A percentile compares a stretch with the other conserved stretches of the same genome.
These are phyloP conservation scores for Entonaema liquescens DNA, from an alignment of 495 filamentous ascomycete genomes.

Conservation along the genomic window DNA sequence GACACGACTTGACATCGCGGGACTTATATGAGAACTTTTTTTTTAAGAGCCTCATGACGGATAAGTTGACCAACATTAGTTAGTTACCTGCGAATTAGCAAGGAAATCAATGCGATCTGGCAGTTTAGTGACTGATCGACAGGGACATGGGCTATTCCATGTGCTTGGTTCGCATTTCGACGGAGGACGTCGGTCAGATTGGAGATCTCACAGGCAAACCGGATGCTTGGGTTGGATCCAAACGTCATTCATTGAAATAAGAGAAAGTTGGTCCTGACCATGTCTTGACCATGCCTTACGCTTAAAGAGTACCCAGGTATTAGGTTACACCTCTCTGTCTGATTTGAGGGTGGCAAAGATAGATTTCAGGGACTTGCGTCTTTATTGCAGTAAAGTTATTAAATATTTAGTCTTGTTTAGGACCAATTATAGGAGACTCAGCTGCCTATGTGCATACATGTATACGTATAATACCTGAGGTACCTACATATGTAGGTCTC, in stretches of 20 bases:
- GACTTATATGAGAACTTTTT: not conserved
- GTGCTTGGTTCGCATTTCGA: conserved; percentile 27
- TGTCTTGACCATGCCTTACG: not conserved
- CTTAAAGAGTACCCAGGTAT: not conserved
- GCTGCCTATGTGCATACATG: not conserved
- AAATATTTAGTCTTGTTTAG: not conserved
- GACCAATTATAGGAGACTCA: conserved; percentile 17
- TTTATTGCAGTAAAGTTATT: not conserved
- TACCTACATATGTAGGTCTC: not conserved
- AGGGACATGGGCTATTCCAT: conserved; percentile 33
- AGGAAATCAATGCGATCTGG: conserved; percentile 4
- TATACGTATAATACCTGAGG: not conserved
- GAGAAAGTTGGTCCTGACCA: not conserved
- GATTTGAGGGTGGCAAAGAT: conserved; percentile 15
- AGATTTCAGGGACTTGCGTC: conserved; percentile 3
- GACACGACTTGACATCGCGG: not conserved
- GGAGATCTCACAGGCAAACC: conserved; percentile 3
- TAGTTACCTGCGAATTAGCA: not conserved
- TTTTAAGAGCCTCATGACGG: conserved; percentile 17
- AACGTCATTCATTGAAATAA: not conserved
- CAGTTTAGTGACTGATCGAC: conserved; percentile 25
- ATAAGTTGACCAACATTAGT: conserved; percentile 1
- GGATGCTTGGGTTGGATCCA: conserved; percentile 11
- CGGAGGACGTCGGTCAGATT: conserved; percentile 14
- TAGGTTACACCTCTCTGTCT: conserved; percentile 5